Evolutionary conservation across 345 rosid species (phyloP).

Genomic region (Turritis glabra): DNA sequence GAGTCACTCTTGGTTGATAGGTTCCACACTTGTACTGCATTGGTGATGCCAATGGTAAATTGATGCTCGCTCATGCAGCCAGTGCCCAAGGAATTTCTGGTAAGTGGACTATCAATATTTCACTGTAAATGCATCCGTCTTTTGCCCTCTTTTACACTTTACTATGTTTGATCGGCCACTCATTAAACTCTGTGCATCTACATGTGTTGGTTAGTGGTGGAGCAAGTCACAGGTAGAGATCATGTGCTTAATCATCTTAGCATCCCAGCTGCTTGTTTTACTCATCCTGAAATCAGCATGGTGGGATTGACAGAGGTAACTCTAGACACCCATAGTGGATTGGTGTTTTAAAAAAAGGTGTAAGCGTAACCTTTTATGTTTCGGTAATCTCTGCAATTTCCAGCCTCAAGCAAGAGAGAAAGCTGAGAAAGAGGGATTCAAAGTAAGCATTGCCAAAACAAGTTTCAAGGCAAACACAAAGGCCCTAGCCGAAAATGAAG

Average conservation of each 20-base stretch:
- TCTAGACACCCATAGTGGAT: neutral
- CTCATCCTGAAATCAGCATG: constrained; percentile 99
- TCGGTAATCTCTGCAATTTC: constrained; percentile 4
- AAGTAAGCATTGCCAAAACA: constrained; percentile 83
- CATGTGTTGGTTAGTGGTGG: constrained; percentile 67
- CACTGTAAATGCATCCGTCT: neutral
- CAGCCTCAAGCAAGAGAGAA: constrained; percentile 99
- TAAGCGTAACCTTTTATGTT: neutral
- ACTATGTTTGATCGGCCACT: neutral
- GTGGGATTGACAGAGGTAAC: constrained; percentile 96
- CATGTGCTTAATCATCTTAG: constrained; percentile 89
- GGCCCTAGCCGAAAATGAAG: constrained; percentile 98
- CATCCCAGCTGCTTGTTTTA: constrained; percentile 99
- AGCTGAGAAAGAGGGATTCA: constrained; percentile 90
- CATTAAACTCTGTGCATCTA: constrained; percentile 22
- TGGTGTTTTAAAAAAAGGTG: neutral
- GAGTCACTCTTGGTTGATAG: constrained; percentile 43
- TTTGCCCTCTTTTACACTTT: neutral
- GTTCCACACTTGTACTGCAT: constrained; percentile 90
- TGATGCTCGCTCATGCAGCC: constrained; percentile 99
- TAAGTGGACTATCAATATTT: constrained; percentile 19
- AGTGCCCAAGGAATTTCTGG: constrained; percentile 99
- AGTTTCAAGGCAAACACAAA: constrained; percentile 99
- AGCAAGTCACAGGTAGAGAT: constrained; percentile 92
- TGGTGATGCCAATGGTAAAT: constrained; percentile 96